Conservation (phyloP, 305 asterid genomes). For the Plantago lanceolata region DNA sequence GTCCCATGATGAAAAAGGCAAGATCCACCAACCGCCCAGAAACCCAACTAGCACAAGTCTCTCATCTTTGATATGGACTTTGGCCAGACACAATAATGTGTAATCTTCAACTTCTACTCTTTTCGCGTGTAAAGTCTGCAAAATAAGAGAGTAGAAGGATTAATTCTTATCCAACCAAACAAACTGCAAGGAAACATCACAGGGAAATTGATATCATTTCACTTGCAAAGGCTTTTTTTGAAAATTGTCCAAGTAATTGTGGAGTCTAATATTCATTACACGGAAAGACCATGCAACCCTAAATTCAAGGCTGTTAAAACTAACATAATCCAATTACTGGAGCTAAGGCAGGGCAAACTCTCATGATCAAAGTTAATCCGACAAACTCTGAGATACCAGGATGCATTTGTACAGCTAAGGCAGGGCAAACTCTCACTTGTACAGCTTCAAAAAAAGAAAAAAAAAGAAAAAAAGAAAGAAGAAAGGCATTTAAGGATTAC, state of each 20-base stretch:
- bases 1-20: slow-evolving; percentile 28
- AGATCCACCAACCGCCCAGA: slow-evolving; percentile 46
- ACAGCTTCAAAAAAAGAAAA: no score
- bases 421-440: no score
- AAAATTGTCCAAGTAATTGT: not conserved
- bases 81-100: slow-evolving; percentile 38
- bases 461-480: no score
- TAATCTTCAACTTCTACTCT: slow-evolving; percentile 49
- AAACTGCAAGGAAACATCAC: not conserved
- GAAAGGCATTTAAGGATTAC: no score
- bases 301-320: no score
- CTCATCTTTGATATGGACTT: slow-evolving; percentile 36
- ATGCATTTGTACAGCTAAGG: no score
- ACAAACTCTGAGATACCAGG: no score
- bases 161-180: not conserved
- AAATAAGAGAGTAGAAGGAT: slow-evolving; percentile 1
- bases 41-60: slow-evolving; percentile 31
- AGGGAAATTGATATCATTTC: not conserved
- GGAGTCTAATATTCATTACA: no score
- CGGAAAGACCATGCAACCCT: no score
- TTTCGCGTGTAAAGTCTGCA: slow-evolving; percentile 36
- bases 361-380: no score
- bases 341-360: no score
- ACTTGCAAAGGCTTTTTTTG: not conserved
- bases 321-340: no score